A percentile compares a stretch with the other conserved stretches of the same genome.
Conservation (phyloP, 108 stramenopile genomes). For the Pseudonitzschia multistriata region DNA sequence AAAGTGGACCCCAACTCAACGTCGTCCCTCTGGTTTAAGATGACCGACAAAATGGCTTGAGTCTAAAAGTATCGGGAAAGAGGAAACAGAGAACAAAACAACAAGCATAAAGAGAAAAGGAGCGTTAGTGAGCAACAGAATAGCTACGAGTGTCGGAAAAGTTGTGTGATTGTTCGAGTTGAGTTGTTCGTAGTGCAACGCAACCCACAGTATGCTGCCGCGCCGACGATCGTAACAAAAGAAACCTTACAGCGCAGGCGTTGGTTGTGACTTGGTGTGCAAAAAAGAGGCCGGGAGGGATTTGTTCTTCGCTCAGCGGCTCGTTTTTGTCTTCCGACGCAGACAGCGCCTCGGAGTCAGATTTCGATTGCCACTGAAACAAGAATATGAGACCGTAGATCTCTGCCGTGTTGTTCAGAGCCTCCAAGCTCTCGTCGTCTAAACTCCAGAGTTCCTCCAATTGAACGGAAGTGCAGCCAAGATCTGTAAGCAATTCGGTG, state of each 20-base stretch:
- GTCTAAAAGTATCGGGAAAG: too few species aligned
- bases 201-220: background rate
- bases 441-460: constrained; percentile 79
- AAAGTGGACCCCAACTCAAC: constrained; percentile 75
- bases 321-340: background rate
- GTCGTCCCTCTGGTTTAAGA: constrained; percentile 57
- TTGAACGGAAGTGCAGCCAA: constrained; percentile 80
- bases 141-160: background rate
- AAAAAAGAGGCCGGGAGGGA: constrained; percentile 76
- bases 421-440: constrained; percentile 61
- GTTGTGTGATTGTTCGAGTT: too few species aligned
- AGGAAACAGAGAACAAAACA: background rate
- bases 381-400: constrained; percentile 91
- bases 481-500: constrained; percentile 82
- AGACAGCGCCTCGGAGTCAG: background rate
- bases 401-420: constrained; percentile 30
- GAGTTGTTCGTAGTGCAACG: background rate
- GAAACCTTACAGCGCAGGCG: constrained; percentile 47
- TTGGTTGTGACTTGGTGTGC: constrained; percentile 88
- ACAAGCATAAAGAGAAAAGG: background rate
- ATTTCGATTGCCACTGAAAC: constrained; percentile 83
- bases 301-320: constrained; percentile 43
- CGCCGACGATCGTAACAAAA: background rate
- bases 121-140: background rate
- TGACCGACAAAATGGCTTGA: constrained; percentile 83